Conservation (phyloP, 192 early-diverging fungal genomes). For the Coemansia javaensis region DNA sequence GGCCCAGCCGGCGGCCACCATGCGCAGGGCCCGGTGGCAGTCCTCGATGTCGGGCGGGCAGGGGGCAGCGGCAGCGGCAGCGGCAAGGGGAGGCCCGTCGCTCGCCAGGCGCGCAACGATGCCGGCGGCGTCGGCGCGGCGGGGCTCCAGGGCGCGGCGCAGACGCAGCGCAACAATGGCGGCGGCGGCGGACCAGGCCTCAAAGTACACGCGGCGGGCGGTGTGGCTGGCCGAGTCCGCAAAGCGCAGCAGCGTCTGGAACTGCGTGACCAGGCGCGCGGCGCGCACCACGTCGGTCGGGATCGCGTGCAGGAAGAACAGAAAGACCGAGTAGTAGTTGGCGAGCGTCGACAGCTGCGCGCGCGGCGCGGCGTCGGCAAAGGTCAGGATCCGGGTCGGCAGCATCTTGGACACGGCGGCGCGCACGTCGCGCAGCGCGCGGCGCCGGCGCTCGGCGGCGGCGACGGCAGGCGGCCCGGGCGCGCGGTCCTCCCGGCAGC, state of each 20-base stretch:
- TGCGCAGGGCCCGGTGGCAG: slow-evolving; percentile 21
- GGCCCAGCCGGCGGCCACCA: slow-evolving; percentile 27
- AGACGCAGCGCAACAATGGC: slow-evolving; percentile 18
- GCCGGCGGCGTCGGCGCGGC: slow-evolving; percentile 4
- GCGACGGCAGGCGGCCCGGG: slow-evolving; percentile 3
- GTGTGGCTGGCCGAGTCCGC: slow-evolving; percentile 29
- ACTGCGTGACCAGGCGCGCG: slow-evolving; percentile 30
- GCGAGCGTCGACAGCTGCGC: slow-evolving; percentile 36
- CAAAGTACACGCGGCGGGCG: slow-evolving; percentile 48
- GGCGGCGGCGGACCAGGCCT: slow-evolving; percentile 44
- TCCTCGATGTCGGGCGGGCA: slow-evolving; percentile 9
- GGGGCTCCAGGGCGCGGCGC: slow-evolving; percentile 5
- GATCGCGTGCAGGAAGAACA: slow-evolving; percentile 50
- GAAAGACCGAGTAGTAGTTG: slow-evolving; percentile 47
- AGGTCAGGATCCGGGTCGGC: slow-evolving; percentile 45
- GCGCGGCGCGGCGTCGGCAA: slow-evolving; percentile 7
- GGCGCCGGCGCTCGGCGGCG: slow-evolving; percentile 6
- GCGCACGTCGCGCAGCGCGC: slow-evolving; percentile 27
- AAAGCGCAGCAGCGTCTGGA: slow-evolving; percentile 44
- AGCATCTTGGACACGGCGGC: slow-evolving; percentile 43
- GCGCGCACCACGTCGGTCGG: slow-evolving; percentile 37
- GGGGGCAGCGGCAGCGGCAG: background rate
- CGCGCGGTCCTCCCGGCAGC: too few relatives aligned
- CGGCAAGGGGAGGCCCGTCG: too few relatives aligned
- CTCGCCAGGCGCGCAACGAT: background rate